Base-by-base conservation (phyloP, 1,284 basidiomycete species). In the Cryptococcus amylolentus region DNA sequence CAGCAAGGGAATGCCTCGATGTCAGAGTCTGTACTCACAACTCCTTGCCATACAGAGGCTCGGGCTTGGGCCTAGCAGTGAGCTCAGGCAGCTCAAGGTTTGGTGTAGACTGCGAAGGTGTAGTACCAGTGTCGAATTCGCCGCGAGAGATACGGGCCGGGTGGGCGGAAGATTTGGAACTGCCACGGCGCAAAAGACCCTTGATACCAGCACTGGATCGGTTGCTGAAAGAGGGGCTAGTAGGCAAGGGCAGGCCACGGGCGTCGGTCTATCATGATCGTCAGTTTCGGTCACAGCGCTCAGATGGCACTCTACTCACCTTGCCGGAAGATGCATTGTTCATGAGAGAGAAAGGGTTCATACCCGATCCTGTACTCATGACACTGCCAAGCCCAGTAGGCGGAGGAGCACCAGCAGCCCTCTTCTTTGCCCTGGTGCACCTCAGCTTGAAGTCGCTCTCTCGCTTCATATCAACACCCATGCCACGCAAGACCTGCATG, bases 361-460 rank as follows among this genome's bases (percentile, higher is more conserved):
- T 78, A 13, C 81, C 81, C 58, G 77, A 80, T 18, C 77, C 78
- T 6, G 74, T 74, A 67, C 69, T 78, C 69, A 72, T 71, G 27
- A 69, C 71, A 48, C 65, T 72, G 13, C 67, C 79, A 49, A 65
- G 51, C 10, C 74, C 73, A 14, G 74, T 47, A 12, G 45, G 31
- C 10, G 31, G 7, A 10, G 10, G 31, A 4, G 75, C 64, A 18
- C 78, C 78, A 5, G 80, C 80, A 77, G 86, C 88, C 75, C 81
- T 82, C 71, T 81, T 83, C 79, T 90, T 89, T 39, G 81, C 80
- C 37, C 91, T 81, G 27, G 89, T 81, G 73, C 91, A 94, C 58
- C 89, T 81, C 68, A 87, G 87, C 81, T 90, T 94, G 80, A 85
- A 96, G 70, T 92, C 89, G 63, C 84, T 88, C 80, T 97, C 93